Base-by-base conservation (phyloP, 495 filamentous ascomycete species). In the Tuber melanosporum region DNA sequence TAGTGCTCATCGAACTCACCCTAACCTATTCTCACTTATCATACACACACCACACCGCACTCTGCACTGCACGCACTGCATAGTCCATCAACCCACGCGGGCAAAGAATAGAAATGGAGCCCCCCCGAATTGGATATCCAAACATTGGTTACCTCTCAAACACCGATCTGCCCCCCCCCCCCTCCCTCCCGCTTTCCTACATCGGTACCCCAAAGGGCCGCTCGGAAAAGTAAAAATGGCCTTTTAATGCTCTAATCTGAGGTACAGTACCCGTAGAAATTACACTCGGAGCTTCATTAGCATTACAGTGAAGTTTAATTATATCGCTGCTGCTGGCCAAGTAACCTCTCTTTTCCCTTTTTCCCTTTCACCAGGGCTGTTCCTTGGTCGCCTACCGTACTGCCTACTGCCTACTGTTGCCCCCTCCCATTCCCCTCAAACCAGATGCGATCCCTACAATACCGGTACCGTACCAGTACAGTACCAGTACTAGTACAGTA, bases 141-240 rank as follows among this genome's bases (percentile, higher is more conserved):
- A 66, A 66, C 32, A 66, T 66, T 66, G 57, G 57, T 66, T 66
- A 32, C 57, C 32, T 66, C 57, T 66, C 57, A 66, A 66, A 66
- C 57, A 66, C 15, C 57, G n/a, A 66, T 66, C 26, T 26, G 52
- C 57, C 2, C 22, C 52, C n/a, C 52, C 52, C 57, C 57, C 57
- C 32, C 52, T n/a, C 57, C 57, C 57, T 26, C 52, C 47, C n/a
- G 47, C 49, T 57, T 57, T 26, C 22, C 49, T 26, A 2, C 57
- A 66, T 66, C 26, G 10, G 57, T 66, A 66, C n/a, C 57, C 57
- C 5, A 32, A 66, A 66, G n/a, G 57, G n/a, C 26, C 26, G 57
- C 57, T n/a, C 57, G 57, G 57, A 66, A 66, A 66, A 66, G 57
- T 66, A 66, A 66, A 66, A 66, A 66, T 66, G 57, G 14, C 57